Conservation (phyloP, 176 grass and related monocot genomes). For the Zoysia japonica region DNA sequence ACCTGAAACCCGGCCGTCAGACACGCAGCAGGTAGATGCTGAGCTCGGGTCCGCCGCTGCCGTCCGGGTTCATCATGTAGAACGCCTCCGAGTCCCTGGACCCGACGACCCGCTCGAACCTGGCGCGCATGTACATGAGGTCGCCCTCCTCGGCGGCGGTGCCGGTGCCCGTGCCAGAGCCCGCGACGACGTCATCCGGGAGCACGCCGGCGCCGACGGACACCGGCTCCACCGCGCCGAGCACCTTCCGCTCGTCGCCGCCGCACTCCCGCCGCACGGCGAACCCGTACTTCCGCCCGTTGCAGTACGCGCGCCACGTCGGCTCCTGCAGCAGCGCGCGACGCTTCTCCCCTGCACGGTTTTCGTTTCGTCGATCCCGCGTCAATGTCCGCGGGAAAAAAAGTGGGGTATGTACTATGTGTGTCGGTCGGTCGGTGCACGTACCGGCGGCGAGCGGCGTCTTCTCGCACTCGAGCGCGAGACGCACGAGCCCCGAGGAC, state of each 20-base stretch:
- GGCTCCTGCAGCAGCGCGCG: conserved; percentile 64
- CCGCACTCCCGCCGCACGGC: conserved; percentile 77
- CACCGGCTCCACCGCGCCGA: conserved; percentile 68
- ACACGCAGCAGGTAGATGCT: conserved; percentile 91
- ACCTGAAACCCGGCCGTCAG: conserved; percentile 24
- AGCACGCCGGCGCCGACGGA: conserved; percentile 85
- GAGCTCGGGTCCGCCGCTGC: conserved; percentile 69
- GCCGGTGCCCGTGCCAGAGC: conserved; percentile 32
- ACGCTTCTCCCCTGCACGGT: conserved; percentile 42
- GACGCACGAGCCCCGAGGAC: conserved; percentile 88
- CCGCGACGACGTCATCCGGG: conserved; percentile 37
- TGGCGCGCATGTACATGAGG: conserved; percentile 91
- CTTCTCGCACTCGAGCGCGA: conserved; percentile 84
- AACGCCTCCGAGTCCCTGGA: conserved; percentile 86
- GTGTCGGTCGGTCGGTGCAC: background rate
- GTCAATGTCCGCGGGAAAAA: too few relatives aligned
- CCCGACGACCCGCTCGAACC: conserved; percentile 83
- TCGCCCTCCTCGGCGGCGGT: conserved; percentile 51
- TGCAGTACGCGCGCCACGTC: conserved; percentile 87
- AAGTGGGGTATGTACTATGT: too few relatives aligned
- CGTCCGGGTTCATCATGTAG: conserved; percentile 95
- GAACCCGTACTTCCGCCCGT: conserved; percentile 85
- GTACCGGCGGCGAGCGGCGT: conserved; percentile 41
- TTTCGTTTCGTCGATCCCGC: too few relatives aligned
- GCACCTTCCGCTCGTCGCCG: conserved; percentile 67